These are phyloP conservation scores for Russula sp. DNA, from an alignment of 768 basidiomycete species.

Conservation along the genomic window DNA sequence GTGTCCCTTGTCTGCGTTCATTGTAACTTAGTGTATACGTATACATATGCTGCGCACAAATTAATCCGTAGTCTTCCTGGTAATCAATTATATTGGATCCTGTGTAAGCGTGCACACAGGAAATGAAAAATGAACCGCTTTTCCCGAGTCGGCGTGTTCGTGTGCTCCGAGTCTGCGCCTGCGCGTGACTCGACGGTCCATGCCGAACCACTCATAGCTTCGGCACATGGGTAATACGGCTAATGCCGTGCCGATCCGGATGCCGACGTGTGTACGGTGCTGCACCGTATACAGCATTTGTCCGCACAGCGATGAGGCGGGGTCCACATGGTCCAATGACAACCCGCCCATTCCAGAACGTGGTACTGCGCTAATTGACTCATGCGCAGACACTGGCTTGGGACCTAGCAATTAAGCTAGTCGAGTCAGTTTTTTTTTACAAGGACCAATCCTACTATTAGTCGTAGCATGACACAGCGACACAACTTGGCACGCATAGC, in stretches of 20 bases:
- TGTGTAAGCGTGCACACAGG: too few species aligned
- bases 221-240: too few species aligned
- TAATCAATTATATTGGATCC: too few species aligned
- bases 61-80: not conserved
- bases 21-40: too few species aligned
- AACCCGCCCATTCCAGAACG: not conserved
- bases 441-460: not conserved
- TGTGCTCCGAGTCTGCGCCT: too few species aligned
- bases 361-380: not conserved
- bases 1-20: too few species aligned
- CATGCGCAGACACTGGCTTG: not conserved
- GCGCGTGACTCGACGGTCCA: too few species aligned
- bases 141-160: too few species aligned
- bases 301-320: not conserved
- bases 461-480: not conserved
- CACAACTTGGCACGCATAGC: not conserved
- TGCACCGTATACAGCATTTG: not conserved
- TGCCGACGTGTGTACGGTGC: not conserved
- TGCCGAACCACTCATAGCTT: too few species aligned
- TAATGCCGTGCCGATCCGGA: too few species aligned
- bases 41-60: not conserved
- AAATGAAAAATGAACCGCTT: too few species aligned
- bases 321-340: not conserved
- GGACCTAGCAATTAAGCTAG: not conserved
- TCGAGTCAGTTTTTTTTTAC: conserved; percentile 9